A percentile compares a stretch with the other conserved stretches of the same genome.
Evolutionary conservation across 345 rosid genomes (phyloP).

Genomic region (Geranium brycei): DNA sequence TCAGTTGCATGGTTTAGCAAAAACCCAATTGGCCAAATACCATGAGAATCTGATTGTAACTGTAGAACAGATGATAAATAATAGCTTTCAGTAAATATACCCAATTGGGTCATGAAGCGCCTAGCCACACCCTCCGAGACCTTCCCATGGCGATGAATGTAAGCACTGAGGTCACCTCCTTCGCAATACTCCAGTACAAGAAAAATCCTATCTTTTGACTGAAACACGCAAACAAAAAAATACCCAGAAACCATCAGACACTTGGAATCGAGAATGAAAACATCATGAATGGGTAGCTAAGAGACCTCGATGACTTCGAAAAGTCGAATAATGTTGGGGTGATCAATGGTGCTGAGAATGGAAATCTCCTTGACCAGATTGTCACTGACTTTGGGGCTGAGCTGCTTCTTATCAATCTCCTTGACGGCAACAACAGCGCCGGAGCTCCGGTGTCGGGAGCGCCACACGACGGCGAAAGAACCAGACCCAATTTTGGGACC

Average conservation of each 20-base stretch:
- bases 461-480: slow-evolving; percentile 69
- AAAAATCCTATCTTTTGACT: slow-evolving; percentile 53
- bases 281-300: not conserved
- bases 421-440: slow-evolving; percentile 54
- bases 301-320: slow-evolving; percentile 41
- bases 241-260: not conserved
- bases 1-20: not conserved
- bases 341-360: slow-evolving; percentile 62
- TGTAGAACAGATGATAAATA: not conserved
- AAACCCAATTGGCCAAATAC: slow-evolving; percentile 2
- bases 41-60: not conserved
- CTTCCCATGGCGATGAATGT: slow-evolving; percentile 49
- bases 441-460: slow-evolving; percentile 36
- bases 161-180: slow-evolving; percentile 74
- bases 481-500: slow-evolving; percentile 69
- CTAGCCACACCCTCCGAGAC: slow-evolving; percentile 57
- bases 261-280: too few species aligned
- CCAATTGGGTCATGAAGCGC: slow-evolving; percentile 70
- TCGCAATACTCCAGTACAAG: slow-evolving; percentile 74
- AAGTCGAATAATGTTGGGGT: slow-evolving; percentile 48
- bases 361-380: slow-evolving; percentile 64
- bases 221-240: not conserved
- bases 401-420: slow-evolving; percentile 61
- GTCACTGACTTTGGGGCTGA: slow-evolving; percentile 50
- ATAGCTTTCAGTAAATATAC: slow-evolving; percentile 16